Percentiles rank a stretch among this genome's conserved stretches.
Conservation (phyloP, 208 protist genomes). For the Trypanosoma boissoni region DNA sequence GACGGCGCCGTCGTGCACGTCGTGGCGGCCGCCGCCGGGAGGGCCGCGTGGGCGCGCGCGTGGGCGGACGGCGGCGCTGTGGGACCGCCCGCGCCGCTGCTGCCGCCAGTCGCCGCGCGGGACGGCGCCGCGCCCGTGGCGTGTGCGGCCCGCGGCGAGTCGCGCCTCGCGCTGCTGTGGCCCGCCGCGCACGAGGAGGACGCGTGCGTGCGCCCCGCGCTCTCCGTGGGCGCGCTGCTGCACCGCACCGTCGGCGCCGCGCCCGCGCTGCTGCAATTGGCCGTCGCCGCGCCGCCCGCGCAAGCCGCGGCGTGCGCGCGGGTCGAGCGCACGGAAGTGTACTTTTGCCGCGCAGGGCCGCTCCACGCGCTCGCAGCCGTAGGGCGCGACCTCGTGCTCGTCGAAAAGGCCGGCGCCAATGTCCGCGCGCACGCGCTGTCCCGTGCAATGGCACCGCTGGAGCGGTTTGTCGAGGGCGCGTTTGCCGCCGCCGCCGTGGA, state of each 20-base stretch:
- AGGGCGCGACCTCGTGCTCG: conserved; percentile 18
- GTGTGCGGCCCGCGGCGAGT: conserved; percentile 35
- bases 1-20: too few species aligned
- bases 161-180: conserved; percentile 47
- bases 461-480: conserved; percentile 17
- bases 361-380: conserved; percentile 20
- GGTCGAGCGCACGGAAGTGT: conserved; percentile 10
- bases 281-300: too few species aligned
- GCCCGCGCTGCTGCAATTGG: conserved; percentile 21
- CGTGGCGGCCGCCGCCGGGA: conserved; percentile 30
- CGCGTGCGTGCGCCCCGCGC: conserved; percentile 38
- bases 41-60: too few species aligned
- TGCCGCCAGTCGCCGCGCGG: conserved; percentile 45
- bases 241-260: conserved; percentile 19
- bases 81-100: conserved; percentile 30
- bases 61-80: conserved; percentile 17
- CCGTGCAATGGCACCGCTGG: conserved; percentile 20
- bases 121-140: conserved; percentile 49
- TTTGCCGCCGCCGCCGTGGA: conserved; percentile 12
- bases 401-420: conserved; percentile 11
- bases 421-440: conserved; percentile 24
- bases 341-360: conserved; percentile 21
- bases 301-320: not conserved
- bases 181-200: conserved; percentile 59
- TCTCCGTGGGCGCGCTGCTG: conserved; percentile 53